A percentile compares a stretch with the other conserved stretches of the same genome.
These are phyloP conservation scores for Aspergillus pseudoglaucus DNA, from an alignment of 2,329 filamentous ascomycete species.

Conservation along the genomic window DNA sequence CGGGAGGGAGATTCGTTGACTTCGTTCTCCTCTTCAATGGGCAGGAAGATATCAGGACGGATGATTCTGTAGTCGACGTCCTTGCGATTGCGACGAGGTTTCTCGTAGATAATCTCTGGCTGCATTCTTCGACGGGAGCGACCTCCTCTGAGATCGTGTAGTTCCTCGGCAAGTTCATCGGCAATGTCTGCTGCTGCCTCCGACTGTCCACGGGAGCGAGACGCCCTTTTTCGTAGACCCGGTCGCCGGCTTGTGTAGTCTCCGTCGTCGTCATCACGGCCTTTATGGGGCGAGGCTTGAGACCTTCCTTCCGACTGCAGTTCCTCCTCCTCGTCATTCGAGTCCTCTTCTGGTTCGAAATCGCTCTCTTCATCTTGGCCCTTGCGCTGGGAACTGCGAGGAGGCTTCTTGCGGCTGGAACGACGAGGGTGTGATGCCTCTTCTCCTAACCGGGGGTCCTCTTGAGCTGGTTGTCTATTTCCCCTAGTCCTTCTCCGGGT, in stretches of 20 bases:
- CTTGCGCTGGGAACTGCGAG: constrained; percentile 40
- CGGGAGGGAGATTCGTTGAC: constrained; percentile 63
- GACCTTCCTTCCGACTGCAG: constrained; percentile 45
- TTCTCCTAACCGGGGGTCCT: constrained; percentile 16
- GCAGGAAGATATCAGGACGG: constrained; percentile 62
- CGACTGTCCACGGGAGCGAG: constrained; percentile 38
- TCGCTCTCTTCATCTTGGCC: constrained; percentile 53
- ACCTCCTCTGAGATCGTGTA: constrained; percentile 47
- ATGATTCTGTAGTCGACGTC: constrained; percentile 82
- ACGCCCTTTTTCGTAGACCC: constrained; percentile 45
- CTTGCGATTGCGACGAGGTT: constrained; percentile 52
- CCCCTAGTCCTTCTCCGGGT: constrained; percentile 38
- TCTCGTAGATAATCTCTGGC: constrained; percentile 34
- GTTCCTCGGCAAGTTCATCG: constrained; percentile 53
- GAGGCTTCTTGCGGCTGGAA: constrained; percentile 35
- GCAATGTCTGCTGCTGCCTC: constrained; percentile 46
- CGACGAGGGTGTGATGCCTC: constrained; percentile 29
- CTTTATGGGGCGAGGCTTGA: constrained; percentile 38
- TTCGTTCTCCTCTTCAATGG: constrained; percentile 67
- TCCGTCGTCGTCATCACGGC: constrained; percentile 41
- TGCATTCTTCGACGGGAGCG: constrained; percentile 34
- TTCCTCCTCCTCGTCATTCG: constrained; percentile 39
- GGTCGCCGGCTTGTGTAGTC: constrained; percentile 46
- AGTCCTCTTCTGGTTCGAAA: constrained; percentile 54
- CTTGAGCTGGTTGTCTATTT: constrained; percentile 17